A percentile compares a stretch with the other conserved stretches of the same genome.
Conservation (phyloP, 345 rosid species). For the Luvunga scandens region DNA sequence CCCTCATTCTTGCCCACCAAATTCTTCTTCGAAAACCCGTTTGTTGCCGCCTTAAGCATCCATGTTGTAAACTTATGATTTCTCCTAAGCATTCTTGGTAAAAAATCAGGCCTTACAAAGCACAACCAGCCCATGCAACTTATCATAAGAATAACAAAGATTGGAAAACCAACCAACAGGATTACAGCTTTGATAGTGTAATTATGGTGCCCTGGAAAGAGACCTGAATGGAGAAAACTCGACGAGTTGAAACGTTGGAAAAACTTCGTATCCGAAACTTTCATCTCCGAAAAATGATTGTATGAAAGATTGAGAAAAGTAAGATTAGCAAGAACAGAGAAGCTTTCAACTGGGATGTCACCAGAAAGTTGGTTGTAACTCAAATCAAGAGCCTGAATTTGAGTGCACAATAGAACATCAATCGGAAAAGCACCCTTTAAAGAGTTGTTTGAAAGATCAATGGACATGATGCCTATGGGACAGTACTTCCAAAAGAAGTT, state of each 20-base stretch:
- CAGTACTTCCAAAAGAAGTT: conserved; percentile 77
- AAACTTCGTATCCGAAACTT: conserved; percentile 48
- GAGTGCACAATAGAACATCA: conserved; percentile 48
- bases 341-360: conserved; percentile 41
- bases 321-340: conserved; percentile 37
- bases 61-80: conserved; percentile 45
- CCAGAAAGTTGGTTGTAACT: conserved; percentile 53
- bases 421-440: conserved; percentile 44
- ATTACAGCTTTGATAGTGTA: conserved; percentile 46
- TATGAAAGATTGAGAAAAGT: conserved; percentile 56
- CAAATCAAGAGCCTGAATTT: conserved; percentile 56
- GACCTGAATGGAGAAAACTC: conserved; percentile 57
- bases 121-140: conserved; percentile 53
- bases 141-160: conserved; percentile 35
- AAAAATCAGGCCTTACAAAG: conserved; percentile 49
- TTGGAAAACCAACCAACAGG: conserved; percentile 48
- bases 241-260: conserved; percentile 57
- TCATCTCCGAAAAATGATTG: conserved; percentile 49
- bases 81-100: conserved; percentile 41
- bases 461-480: conserved; percentile 47
- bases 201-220: conserved; percentile 38
- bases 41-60: conserved; percentile 57
- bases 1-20: conserved; percentile 32
- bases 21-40: conserved; percentile 44
- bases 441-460: conserved; percentile 58